Evolutionary conservation across 1,139 yeast genomes (phyloP), one percentile per base, ranked within the genome.

Genomic region (Debaryomyces sp.): DNA sequence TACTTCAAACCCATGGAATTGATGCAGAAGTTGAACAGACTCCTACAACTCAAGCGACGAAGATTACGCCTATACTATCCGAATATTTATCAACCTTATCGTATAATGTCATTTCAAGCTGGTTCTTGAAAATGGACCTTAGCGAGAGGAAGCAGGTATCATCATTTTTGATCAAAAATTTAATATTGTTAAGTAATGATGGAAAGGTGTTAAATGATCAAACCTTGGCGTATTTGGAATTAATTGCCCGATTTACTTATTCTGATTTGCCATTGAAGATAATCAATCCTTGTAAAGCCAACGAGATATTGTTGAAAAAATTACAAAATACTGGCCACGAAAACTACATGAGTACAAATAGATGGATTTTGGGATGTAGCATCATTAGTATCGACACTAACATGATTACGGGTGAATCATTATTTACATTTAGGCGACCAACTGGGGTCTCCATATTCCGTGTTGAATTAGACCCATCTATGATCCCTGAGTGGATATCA

Each of bases 61-160:
- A 71, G 44, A 67, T 77, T 7, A 70, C 79, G 0, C 78, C 82
- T 1, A 70, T 69, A 12, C 64, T 87, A 48, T 76, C 87, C 0
- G 85, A 81, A 49, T 89, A 87, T 60, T 73, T 86, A 33, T 67
- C 81, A 23, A 73, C 83, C 1, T 68, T 87, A 44, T 88, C 96
- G 0, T 88, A 85, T 61, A 79, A 78, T 50, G 87, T 88, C 4
- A 80, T 90, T 38, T 75, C 87, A 1, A 77, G 81, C 42, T 88
- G 96, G 94, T 89, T 85, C 58, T 66, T 89, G 56, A 82, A 85
- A 47, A 77, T 89, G 60, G 75, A 77, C 27, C 55, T 86, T 54
- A 68, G 70, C n/a, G 85, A 85, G 44, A 70, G 96, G 41, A 77
- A 78, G 47, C 72, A 76, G 41, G 61, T 89, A 41, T 79, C 87